Percentiles rank a stretch among this genome's conserved stretches.
Evolutionary conservation across 768 basidiomycete genomes (phyloP).

Genomic region (Russula abietina): DNA sequence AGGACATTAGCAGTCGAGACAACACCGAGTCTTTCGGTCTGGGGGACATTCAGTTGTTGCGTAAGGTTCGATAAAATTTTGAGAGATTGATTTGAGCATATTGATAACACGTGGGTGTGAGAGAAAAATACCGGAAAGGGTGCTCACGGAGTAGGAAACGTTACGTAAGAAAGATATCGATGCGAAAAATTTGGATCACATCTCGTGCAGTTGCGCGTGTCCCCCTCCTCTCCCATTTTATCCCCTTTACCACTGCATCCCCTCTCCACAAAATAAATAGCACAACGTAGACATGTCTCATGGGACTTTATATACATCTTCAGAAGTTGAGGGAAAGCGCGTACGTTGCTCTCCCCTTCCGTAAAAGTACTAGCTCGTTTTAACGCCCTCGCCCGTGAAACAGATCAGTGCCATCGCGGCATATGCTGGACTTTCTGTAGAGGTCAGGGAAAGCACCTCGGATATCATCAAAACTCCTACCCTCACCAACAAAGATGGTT

Average conservation of each 20-base stretch:
- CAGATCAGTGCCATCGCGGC: conserved; percentile 56
- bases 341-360: conserved; percentile 36
- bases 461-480: conserved; percentile 81
- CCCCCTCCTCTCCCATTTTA: conserved; percentile 23
- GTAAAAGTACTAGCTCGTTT: neutral
- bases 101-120: no score
- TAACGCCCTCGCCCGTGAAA: neutral
- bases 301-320: conserved; percentile 58
- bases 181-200: conserved; percentile 9
- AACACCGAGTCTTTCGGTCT: no score
- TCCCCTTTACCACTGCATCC: conserved; percentile 17
- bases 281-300: conserved; percentile 42
- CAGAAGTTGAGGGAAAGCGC: conserved; percentile 38
- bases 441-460: conserved; percentile 47
- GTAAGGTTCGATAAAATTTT: no score
- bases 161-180: conserved; percentile 18
- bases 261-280: neutral
- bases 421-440: conserved; percentile 51
- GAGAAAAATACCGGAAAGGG: no score
- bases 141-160: neutral
- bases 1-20: no score
- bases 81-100: no score
- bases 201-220: conserved; percentile 18
- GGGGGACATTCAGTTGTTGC: no score
- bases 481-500: conserved; percentile 68